These are phyloP conservation scores for Termitomyces sp. DNA, from an alignment of 768 basidiomycete genomes.

Conservation along the genomic window DNA sequence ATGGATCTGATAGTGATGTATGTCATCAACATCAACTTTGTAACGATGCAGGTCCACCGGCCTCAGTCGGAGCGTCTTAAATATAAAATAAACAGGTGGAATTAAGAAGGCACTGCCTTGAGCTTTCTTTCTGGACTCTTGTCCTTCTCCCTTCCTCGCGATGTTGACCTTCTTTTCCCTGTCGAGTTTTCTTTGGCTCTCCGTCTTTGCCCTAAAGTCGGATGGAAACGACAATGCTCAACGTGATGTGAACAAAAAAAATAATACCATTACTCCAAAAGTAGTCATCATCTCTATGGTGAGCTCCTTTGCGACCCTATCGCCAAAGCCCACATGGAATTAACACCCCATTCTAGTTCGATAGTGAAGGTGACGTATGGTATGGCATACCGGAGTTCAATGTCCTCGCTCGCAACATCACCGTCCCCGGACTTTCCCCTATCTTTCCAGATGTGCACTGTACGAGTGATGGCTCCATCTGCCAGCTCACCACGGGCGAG, in stretches of 20 bases:
- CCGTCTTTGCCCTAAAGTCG: not conserved
- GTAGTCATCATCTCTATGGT: slow-evolving; percentile 13
- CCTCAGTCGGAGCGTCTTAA: too few species aligned
- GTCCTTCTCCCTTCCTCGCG: not conserved
- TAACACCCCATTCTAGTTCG: slow-evolving; percentile 1
- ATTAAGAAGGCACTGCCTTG: not conserved
- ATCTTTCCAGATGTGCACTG: slow-evolving; percentile 9
- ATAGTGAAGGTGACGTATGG: slow-evolving; percentile 11
- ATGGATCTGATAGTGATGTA: too few species aligned
- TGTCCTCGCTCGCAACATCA: slow-evolving; percentile 9
- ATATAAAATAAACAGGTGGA: too few species aligned
- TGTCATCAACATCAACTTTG: too few species aligned
- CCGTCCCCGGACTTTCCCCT: slow-evolving; percentile 8
- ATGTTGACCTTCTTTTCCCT: slow-evolving; percentile 6
- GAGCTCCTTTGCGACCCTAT: not conserved
- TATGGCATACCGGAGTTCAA: slow-evolving; percentile 9
- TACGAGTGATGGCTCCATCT: slow-evolving; percentile 3
- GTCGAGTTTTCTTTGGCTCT: slow-evolving; percentile 4
- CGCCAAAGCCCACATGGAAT: not conserved
- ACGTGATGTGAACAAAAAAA: not conserved
- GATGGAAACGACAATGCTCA: not conserved
- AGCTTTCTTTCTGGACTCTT: too few species aligned
- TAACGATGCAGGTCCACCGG: too few species aligned
- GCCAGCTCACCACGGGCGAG: slow-evolving; percentile 10
- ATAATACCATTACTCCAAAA: not conserved